Base-by-base conservation (phyloP, 495 filamentous ascomycete genomes). In the Poronia punctata region DNA sequence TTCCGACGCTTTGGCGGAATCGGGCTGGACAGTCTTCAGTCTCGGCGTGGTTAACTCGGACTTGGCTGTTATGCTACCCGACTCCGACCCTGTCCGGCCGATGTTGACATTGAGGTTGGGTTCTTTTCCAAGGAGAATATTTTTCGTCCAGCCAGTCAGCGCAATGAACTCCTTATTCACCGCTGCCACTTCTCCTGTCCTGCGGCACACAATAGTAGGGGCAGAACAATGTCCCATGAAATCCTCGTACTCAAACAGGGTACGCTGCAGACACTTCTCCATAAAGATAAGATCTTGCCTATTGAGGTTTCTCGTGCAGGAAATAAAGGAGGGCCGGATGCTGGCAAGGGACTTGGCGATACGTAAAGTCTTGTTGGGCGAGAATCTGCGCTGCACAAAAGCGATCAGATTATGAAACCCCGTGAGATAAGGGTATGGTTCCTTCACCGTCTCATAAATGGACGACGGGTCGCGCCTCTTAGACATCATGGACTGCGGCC, bases 181-280 rank as follows among this genome's bases (percentile, higher is more conserved):
- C 7, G 84, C 83, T 2, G 86, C 89, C 26, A 98, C 79, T 59
- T 97, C 92, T 12, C 92, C 93, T 1, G 89, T 94, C 23, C 92
- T 80, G 37, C 92, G 76, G 49, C 86, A 94, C 30, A 95, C 85
- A 40, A 98, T 80, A 2, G 88, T 89, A 11, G 92, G 92, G 16
- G 88, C 93, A 24, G 86, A 86, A 43, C 79, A 84, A 33, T 82
- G 78, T 41, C 84, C 81, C 71, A 94, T 85, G 52, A 88, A 89
- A 41, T 92, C 86, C 46, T 97, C 86, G 50, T 94, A 92, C 54
- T 93, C 88, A 57, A 82, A 86, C 9, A 98, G 71, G 1, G 84
- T 88, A 26, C 92, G 84, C 57, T 98, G 92, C 55, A 97, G 86
- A 56, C 84, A 89, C 59, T 93, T 89, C 61, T 98, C 92, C 86